These are phyloP conservation scores for Mycosarcoma maydis DNA, from an alignment of 1,284 basidiomycete species.

Conservation along the genomic window DNA sequence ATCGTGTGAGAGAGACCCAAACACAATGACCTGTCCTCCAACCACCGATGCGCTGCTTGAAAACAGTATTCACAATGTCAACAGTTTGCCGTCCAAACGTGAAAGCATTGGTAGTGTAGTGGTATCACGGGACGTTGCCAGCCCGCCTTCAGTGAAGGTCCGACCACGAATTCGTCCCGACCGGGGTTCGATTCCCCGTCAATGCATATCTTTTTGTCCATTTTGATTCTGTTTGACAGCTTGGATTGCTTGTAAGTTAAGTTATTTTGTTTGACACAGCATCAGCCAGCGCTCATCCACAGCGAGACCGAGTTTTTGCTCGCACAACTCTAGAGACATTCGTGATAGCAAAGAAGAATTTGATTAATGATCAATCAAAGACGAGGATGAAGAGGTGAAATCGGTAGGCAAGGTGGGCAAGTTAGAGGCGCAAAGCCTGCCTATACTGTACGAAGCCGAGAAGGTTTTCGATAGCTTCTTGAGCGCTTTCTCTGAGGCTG, in stretches of 20 bases:
- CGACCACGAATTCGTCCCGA: conserved; percentile 22
- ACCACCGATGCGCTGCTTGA: too few species aligned
- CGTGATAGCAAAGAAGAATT: rapidly evolving
- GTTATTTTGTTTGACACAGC: too few species aligned
- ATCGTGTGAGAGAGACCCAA: too few species aligned
- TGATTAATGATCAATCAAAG: background rate
- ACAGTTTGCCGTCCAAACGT: too few species aligned
- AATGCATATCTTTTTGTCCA: conserved; percentile 40
- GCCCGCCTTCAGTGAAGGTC: conserved; percentile 5
- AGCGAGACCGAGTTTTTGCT: too few species aligned
- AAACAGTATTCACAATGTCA: too few species aligned
- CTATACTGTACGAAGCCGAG: conserved; percentile 89
- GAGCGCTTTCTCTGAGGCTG: conserved; percentile 68
- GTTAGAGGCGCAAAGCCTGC: conserved; percentile 28
- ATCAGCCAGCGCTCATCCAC: too few species aligned
- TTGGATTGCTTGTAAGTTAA: too few species aligned
- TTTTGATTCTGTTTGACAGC: too few species aligned
- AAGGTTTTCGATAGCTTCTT: conserved; percentile 78
- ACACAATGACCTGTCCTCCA: too few species aligned
- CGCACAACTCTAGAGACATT: too few species aligned
- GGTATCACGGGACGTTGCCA: conserved; percentile 50
- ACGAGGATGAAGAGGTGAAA: background rate
- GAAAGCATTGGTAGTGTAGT: conserved; percentile 39
- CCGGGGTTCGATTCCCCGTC: conserved; percentile 58
- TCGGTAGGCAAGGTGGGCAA: too few species aligned